Base-by-base conservation (phyloP, 257 asterid genomes). In the Petunia axillaris region DNA sequence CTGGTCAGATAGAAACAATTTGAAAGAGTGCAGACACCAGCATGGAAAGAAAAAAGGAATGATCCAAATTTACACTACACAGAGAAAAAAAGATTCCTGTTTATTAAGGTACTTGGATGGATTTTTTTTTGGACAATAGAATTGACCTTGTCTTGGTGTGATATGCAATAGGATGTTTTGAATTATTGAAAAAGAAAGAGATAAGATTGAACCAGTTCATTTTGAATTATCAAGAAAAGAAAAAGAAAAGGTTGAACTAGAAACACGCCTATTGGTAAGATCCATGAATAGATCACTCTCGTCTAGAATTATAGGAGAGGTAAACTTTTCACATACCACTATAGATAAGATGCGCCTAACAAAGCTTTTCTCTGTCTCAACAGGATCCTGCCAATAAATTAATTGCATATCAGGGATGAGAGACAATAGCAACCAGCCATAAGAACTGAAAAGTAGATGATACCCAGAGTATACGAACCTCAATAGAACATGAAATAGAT, bases 361-460 rank as follows among this genome's bases (percentile, higher is more conserved):
- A 86, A 96, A 94, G 80, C 86, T 85, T 84, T 86, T 94, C 80
- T 96, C 97, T 65, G 98, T 92, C 85, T 96, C 99, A 88, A 94
- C 75, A 70, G 99, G 99, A 87, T 96, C 99, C 99, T 96, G 88
- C 77, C 82, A 81, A 87, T 79, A 76, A 48, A 71, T 76, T 64
- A 87, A 53, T 82, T 79, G n/a, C 74, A 75, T 83, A 77, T 54
- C 64, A 81, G 80, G 53, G 81, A 81, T 77, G 79, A 73, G 37
- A 41, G 75, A 50, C 73, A 10, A 79, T 7, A 44, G 57, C 63
- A 52, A 75, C n/a, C 36, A 77, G 35, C 66, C 41, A 73, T 14
- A 77, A 82, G 64, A 62, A 68, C 44, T 25, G 79, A 70, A 52
- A 76, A 68, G 53, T 58, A 53, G 75, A 57, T 81, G 54, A 9